Base-by-base conservation (phyloP, 129 eudicot species). In the Saposhnikovia divaricata region DNA sequence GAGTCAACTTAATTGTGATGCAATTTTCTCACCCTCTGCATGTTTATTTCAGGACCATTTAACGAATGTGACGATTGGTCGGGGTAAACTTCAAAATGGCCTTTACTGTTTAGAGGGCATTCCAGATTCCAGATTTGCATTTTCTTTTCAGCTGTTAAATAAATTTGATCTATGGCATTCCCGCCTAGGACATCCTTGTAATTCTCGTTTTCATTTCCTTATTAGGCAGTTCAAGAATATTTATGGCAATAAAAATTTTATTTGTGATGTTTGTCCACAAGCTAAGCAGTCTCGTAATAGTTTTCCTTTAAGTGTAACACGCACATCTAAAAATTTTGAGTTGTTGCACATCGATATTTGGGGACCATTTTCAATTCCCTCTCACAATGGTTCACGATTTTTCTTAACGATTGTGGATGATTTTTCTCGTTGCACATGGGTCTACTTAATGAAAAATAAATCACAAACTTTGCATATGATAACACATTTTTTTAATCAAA, bases 351-450 rank as follows among this genome's bases (percentile, higher is more conserved):
- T 57, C 5, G 13, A 57, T 57, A 76, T 76, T 47, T 47, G 21
- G 59, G 79, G 66, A 42, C 39, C 44, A 5, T 76, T 76, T 45
- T 76, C 42, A 23, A 6, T 76, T 21, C 79, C 66, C 14, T 76
- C 42, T 1, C 25, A 76, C 6, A 76, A 47, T 48, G 65, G 66
- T 21, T 76, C 66, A 23, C 38, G 15, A 2, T 47, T 76, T 12
- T 76, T 76, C 10, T 28, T 47, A 76, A 48, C 66, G 1, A 45
- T 76, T 44, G 66, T 76, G 13, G 79, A 76, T 28, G 79, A 76
- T 12, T 76, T 75, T 57, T 6, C 34, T 31, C 34, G 34, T 31
- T 31, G 34, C 34, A 31, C 34, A 31, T 31, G 34, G 34, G 34
- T 31, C 34, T 57, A 57, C 66, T n/a, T 57, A 19, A 57, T 21